A percentile compares a stretch with the other conserved stretches of the same genome.
These are phyloP conservation scores for Cornus controversa DNA, from an alignment of 148 eudicot genomes.

Conservation along the genomic window DNA sequence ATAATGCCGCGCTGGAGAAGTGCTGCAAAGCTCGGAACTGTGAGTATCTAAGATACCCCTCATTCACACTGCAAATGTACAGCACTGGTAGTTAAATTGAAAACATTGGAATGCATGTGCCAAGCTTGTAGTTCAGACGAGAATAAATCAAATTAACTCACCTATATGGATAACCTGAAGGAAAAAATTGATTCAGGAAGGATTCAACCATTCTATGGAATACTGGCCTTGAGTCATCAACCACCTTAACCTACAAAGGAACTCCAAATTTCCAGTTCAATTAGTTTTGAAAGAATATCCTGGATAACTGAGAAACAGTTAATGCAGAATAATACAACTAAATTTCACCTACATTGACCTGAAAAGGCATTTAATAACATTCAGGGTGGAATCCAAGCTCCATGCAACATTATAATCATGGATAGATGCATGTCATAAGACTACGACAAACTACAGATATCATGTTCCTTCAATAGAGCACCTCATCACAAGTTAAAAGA, in stretches of 20 bases:
- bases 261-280: slow-evolving; percentile 9
- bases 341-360: background rate
- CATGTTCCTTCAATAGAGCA: background rate
- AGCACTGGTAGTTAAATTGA: slow-evolving; percentile 4
- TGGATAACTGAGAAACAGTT: background rate
- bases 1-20: slow-evolving; percentile 86
- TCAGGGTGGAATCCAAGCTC: slow-evolving; percentile 5
- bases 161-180: slow-evolving; percentile 98
- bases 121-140: background rate
- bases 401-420: background rate
- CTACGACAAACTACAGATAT: background rate
- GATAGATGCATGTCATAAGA: slow-evolving; percentile 1
- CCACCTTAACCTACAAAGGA: slow-evolving; percentile 56
- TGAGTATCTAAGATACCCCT: slow-evolving; percentile 93
- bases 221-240: slow-evolving; percentile 74
- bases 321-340: background rate
- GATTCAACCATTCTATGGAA: slow-evolving; percentile 61
- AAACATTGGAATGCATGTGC: background rate
- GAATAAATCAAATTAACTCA: slow-evolving; percentile 17
- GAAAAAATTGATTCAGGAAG: slow-evolving; percentile 80
- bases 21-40: slow-evolving; percentile 94
- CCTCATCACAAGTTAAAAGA: background rate
- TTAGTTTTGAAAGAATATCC: background rate
- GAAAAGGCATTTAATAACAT: background rate
- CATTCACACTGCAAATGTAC: slow-evolving; percentile 75